phyloP scores from a whole-genome alignment of 2,329 filamentous ascomycete species.

The Xylariaceae sp. region DNA sequence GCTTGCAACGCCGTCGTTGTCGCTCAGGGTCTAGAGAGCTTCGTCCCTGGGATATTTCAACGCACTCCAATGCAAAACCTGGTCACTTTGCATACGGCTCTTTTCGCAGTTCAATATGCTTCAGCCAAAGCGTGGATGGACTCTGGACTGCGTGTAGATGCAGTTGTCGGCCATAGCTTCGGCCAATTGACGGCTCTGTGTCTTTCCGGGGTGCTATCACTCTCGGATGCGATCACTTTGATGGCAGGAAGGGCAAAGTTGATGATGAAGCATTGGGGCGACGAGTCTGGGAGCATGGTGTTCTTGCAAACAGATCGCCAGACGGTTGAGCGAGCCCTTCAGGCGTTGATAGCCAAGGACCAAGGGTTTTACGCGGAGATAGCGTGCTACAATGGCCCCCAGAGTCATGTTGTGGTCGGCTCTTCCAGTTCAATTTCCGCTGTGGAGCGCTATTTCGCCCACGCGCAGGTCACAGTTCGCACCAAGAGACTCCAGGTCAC shows the following conservation, averaged over 20 bases:
- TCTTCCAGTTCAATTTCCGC: neutral
- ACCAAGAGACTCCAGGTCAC: constrained; percentile 10
- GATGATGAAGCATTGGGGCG: constrained; percentile 16
- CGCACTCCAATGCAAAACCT: constrained; percentile 19
- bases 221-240: constrained; percentile 31
- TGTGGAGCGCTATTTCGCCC: constrained; percentile 3
- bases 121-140: constrained; percentile 36
- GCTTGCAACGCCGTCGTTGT: constrained; percentile 10
- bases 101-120: constrained; percentile 40
- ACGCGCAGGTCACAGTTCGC: neutral
- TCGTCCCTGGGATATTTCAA: constrained; percentile 32
- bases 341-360: neutral
- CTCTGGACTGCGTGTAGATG: constrained; percentile 27
- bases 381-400: constrained; percentile 13
- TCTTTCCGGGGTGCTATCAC: constrained; percentile 30
- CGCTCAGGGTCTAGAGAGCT: constrained; percentile 16
- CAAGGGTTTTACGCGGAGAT: constrained; percentile 7
- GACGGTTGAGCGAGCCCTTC: neutral
- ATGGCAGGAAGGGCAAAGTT: constrained; percentile 29
- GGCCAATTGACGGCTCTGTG: constrained; percentile 41
- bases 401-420: constrained; percentile 9
- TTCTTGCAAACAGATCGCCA: constrained; percentile 4
- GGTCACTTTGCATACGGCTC: constrained; percentile 34
- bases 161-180: constrained; percentile 39
- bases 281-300: constrained; percentile 6